Evolutionary conservation across 2,329 filamentous ascomycete genomes (phyloP).

Genomic region (Xylaria sp.): DNA sequence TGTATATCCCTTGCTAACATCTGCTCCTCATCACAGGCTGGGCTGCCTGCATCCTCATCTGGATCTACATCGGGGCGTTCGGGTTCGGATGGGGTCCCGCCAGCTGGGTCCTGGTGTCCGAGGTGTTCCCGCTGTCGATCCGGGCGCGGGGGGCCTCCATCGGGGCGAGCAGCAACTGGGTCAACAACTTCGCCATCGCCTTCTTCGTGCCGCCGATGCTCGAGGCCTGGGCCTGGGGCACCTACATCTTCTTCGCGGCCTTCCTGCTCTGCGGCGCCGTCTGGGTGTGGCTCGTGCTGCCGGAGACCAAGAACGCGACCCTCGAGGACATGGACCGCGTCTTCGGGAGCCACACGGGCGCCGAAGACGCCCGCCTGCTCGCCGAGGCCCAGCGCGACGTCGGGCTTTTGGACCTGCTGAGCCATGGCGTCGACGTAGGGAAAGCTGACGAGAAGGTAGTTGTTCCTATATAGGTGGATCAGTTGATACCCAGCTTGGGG

Average conservation of each 20-base stretch:
- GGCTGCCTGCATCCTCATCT: constrained; percentile 46
- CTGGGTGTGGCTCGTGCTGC: constrained; percentile 39
- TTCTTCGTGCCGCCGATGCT: constrained; percentile 63
- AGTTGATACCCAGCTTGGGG: no score
- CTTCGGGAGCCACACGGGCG: constrained; percentile 24
- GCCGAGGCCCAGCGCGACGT: neutral
- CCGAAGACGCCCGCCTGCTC: neutral
- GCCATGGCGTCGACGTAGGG: neutral
- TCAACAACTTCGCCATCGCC: constrained; percentile 65
- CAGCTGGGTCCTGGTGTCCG: constrained; percentile 51
- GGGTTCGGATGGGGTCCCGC: constrained; percentile 61
- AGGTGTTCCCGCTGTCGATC: constrained; percentile 64
- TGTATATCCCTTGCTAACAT: no score
- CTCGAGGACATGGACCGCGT: constrained; percentile 39
- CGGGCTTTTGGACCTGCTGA: neutral
- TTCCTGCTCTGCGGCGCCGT: constrained; percentile 59
- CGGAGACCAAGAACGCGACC: constrained; percentile 59
- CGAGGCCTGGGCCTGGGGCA: constrained; percentile 50
- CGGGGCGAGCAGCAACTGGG: constrained; percentile 61
- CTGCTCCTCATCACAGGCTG: constrained; percentile 39
- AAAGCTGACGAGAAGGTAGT: neutral
- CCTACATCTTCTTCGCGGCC: constrained; percentile 62
- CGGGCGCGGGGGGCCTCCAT: constrained; percentile 66
- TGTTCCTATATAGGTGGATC: no score
- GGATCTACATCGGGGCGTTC: constrained; percentile 63